Evolutionary conservation across 139 green algal species (phyloP).

Genomic region (Desmodesmus armatus): DNA sequence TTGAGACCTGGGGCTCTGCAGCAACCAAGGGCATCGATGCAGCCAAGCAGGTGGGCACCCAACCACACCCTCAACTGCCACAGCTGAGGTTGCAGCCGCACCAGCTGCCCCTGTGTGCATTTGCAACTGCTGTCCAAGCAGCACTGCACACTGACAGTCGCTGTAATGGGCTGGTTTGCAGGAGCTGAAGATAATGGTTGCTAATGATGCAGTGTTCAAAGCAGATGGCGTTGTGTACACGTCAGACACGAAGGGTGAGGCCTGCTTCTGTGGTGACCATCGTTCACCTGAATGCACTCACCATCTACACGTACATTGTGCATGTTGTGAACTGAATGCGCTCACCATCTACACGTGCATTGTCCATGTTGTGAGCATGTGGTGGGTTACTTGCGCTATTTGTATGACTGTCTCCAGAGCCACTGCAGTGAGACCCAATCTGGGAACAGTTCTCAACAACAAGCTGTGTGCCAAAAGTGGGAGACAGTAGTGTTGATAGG

Average conservation of each 20-base stretch:
- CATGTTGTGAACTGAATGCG: too few species aligned
- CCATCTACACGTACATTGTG: too few species aligned
- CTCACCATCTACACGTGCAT: too few species aligned
- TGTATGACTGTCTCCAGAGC: too few species aligned
- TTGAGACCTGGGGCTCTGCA: constrained; percentile 36
- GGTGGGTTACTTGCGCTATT: too few species aligned
- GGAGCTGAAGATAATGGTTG: constrained; percentile 26
- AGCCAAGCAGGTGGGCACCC: background rate
- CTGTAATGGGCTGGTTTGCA: background rate
- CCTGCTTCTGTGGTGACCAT: too few species aligned
- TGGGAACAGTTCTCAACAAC: too few species aligned
- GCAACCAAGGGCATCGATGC: background rate
- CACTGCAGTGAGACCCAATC: too few species aligned
- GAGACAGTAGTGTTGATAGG: too few species aligned
- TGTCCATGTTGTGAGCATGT: too few species aligned
- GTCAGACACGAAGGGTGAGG: constrained; percentile 19
- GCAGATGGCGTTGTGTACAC: constrained; percentile 40
- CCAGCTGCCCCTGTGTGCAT: background rate
- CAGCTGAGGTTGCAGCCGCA: background rate
- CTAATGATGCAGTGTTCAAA: constrained; percentile 25
- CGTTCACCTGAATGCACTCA: too few species aligned
- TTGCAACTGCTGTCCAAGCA: background rate
- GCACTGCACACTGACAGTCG: background rate
- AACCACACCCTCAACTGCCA: background rate
- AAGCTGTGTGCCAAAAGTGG: too few species aligned